Evolutionary conservation across 2,329 filamentous ascomycete species (phyloP), one percentile per base, ranked within the genome.

Genomic region (Colletotrichum brevisporum): DNA sequence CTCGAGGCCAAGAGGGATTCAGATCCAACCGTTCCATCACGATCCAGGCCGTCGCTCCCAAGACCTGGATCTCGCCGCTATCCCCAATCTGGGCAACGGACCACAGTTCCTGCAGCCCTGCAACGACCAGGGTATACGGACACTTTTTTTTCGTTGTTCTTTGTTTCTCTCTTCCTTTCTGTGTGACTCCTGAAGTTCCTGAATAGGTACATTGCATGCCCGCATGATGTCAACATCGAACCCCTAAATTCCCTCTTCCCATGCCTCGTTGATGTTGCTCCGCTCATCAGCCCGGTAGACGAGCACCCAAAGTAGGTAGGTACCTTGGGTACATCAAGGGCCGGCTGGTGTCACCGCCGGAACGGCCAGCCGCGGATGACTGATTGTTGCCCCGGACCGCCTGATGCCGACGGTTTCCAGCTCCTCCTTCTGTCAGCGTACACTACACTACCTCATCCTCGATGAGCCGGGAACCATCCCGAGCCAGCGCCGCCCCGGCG

Each of bases 101-200:
- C 66, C 66, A 66, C 66, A 66, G 55, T 69, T 69, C 62, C 66
- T 69, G 66, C 66, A 69, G 62, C 66, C 66, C 62, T 69, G 66
- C 61, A 59, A 56, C 62, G 24, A 16, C 31, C 31, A 36, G 31
- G 31, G 31, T 36, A 36, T 36, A 36, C 31, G 31, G 31, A 10
- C 31, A 10, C 31, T 36, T 36, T 36, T 36, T 36, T 10, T 36
- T 24, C 21, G 21, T 24, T 24, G 21, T 24, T 31, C 27, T 36
- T 18, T 48, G 5, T 59, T 45, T 26, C 10, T 47, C 27, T 31
- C 45, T n/a, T 59, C 13, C 39, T 16, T 16, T 16, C 45, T 16
- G 18, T 18, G 45, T 50, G 24, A 12, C 51, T 24, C 27, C 27
- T 31, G 27, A 16, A 43, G 10, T n/a, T n/a, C n/a, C n/a, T n/a